These are phyloP conservation scores for Pistacia integerrima DNA, from an alignment of 345 rosid species.

Conservation along the genomic window DNA sequence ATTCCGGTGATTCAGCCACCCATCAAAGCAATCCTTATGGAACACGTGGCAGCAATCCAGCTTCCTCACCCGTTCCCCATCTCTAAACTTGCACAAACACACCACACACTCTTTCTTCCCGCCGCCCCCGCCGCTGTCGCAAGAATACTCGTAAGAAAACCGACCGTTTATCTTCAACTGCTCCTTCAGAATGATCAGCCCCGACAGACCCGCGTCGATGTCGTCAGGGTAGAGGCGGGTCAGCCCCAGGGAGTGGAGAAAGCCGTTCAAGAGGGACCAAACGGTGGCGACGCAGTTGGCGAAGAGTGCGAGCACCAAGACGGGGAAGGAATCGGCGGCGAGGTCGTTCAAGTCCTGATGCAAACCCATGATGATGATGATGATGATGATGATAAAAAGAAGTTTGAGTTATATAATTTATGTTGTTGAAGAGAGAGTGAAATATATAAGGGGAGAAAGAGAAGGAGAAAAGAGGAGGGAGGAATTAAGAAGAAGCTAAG, in stretches of 20 bases:
- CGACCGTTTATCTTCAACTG: conserved; percentile 59
- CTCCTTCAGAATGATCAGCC: conserved; percentile 58
- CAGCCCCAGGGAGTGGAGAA: conserved; percentile 32
- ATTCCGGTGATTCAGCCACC: conserved; percentile 73
- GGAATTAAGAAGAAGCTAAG: too few species aligned
- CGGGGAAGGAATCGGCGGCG: conserved; percentile 80
- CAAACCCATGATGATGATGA: conserved; percentile 51
- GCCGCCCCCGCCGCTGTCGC: background rate
- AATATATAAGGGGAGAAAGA: too few species aligned
- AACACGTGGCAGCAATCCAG: conserved; percentile 87
- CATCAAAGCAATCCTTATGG: conserved; percentile 77
- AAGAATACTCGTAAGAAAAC: conserved; percentile 45
- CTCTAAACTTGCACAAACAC: conserved; percentile 56
- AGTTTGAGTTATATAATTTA: too few species aligned
- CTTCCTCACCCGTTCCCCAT: conserved; percentile 79
- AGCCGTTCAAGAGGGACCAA: conserved; percentile 43
- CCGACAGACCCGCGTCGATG: conserved; percentile 27
- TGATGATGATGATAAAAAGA: too few species aligned
- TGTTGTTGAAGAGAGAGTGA: background rate
- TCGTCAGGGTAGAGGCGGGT: conserved; percentile 20
- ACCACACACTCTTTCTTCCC: conserved; percentile 54
- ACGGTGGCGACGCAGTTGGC: conserved; percentile 52
- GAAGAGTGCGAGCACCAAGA: conserved; percentile 56
- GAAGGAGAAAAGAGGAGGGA: too few species aligned
- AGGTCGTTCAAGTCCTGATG: conserved; percentile 72